Base-by-base conservation (phyloP, 2,329 filamentous ascomycete genomes). In the Ceratocystis destructans region DNA sequence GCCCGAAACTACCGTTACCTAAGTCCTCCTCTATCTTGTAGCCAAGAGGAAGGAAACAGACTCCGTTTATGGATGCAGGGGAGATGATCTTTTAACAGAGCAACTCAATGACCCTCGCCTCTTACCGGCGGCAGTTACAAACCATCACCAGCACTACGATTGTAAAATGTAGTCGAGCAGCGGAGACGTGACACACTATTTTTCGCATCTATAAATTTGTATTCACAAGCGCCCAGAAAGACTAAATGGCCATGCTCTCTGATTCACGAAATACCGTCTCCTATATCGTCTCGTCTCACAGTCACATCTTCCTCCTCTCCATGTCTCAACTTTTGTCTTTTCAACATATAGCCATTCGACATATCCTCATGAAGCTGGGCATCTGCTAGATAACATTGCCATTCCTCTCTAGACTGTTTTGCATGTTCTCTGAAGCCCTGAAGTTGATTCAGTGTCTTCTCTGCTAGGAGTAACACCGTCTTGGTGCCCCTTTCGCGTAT, bases 111-210 rank as follows among this genome's bases (percentile, higher is more conserved):
- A 84, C 77, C 80, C 77, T 71, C 81, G 82, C 81, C 82, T 85
- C 84, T 87, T 87, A 87, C 85, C 84, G 85, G 82, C 84, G 84
- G 84, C 84, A 80, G 84, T 85, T 78, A 87, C 84, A 87, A 66
- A 57, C 46, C 25, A 64, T 65, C 55, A 61, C 37, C 8, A 53
- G 15, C 20, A 53, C 20, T 10, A 53, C 48, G 5, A 28, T 41
- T 12, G 37, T 41, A 41, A 37, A 41, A 41, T 53, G 22, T 53
- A 61, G 20, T 20, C n/a, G 3, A 37, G 55, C 28, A 31, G 2
- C 28, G 33, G 28, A 28, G 33, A 15, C 15, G 33, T 15, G 3
- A 59, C 15, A 37, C 0, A 28, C 3, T 33, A 6, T 22, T 20
- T 7, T 22, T 50, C 22, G 6, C 20, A 22, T 22, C 20, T 4